Evolutionary conservation across 2,329 filamentous ascomycete species (phyloP).

Genomic region (Fusarium equiseti): DNA sequence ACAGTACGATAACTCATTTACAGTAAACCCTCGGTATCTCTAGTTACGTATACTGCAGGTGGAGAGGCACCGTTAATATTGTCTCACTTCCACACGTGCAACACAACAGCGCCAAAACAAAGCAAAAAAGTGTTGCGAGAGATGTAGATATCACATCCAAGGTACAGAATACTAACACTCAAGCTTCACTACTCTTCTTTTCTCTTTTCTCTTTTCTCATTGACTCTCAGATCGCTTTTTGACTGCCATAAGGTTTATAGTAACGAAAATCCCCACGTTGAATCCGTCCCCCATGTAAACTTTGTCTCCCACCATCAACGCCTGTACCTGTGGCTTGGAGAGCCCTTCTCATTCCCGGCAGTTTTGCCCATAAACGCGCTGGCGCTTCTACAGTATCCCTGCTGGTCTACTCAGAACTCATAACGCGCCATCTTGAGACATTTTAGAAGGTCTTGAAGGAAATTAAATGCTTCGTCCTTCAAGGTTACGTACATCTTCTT

Average conservation of each 20-base stretch:
- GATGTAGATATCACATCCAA: background rate
- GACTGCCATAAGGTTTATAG: background rate
- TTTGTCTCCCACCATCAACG: conserved; percentile 26
- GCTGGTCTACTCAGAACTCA: background rate
- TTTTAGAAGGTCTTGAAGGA: background rate
- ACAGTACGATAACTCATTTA: background rate
- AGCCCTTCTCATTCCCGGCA: background rate
- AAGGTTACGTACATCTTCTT: background rate
- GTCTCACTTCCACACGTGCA: background rate
- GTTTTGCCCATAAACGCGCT: conserved; percentile 4
- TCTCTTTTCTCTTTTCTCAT: conserved; percentile 3
- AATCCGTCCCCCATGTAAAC: conserved; percentile 1
- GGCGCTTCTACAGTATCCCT: background rate
- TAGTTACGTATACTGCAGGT: background rate
- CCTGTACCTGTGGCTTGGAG: conserved; percentile 6
- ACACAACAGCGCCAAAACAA: background rate
- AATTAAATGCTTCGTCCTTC: background rate
- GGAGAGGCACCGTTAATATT: conserved; percentile 10
- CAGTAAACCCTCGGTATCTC: background rate
- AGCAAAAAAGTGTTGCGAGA: conserved; percentile 6
- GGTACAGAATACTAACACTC: background rate
- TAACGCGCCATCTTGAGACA: background rate
- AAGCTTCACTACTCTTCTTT: conserved; percentile 6
- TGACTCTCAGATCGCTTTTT: background rate
- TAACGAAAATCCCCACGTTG: conserved; percentile 12